These are phyloP conservation scores for Boletus subcaerulescens DNA, from an alignment of 768 basidiomycete species.

Conservation along the genomic window DNA sequence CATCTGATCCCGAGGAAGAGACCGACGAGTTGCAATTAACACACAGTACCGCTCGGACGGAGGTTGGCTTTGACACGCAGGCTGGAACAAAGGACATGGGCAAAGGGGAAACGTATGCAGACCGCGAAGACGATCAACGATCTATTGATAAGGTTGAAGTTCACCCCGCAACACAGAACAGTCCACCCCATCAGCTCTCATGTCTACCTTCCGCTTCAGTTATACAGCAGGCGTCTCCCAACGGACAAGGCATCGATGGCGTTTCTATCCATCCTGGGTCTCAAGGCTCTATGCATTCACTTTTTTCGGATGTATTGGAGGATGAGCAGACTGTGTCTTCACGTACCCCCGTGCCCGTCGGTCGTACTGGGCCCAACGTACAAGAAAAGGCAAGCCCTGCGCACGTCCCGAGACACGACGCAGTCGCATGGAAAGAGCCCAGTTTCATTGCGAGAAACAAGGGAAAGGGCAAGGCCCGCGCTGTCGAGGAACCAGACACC, in stretches of 20 bases:
- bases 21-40: conserved; percentile 7
- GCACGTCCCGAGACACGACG: conserved; percentile 19
- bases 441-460: conserved; percentile 29
- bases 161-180: not conserved
- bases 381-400: not conserved
- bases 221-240: not conserved
- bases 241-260: not conserved
- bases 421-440: conserved; percentile 30
- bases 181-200: not conserved
- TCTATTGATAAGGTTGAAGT: conserved; percentile 6
- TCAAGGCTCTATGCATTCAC: conserved; percentile 20
- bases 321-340: not conserved
- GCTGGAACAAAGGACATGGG: not conserved
- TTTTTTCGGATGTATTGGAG: conserved; percentile 22
- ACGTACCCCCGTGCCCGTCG: not conserved
- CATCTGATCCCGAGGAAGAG: conserved; percentile 10
- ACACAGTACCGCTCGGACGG: not conserved
- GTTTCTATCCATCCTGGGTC: not conserved
- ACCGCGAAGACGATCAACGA: not conserved
- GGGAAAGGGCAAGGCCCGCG: conserved; percentile 17
- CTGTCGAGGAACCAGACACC: conserved; percentile 2
- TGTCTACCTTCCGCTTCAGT: not conserved
- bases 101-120: not conserved
- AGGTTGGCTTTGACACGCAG: not conserved
- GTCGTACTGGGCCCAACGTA: not conserved